Evolutionary conservation across 352 stramenopile species (phyloP), one percentile per base, ranked within the genome.

Genomic region (Globisporangium megalacanthum): DNA sequence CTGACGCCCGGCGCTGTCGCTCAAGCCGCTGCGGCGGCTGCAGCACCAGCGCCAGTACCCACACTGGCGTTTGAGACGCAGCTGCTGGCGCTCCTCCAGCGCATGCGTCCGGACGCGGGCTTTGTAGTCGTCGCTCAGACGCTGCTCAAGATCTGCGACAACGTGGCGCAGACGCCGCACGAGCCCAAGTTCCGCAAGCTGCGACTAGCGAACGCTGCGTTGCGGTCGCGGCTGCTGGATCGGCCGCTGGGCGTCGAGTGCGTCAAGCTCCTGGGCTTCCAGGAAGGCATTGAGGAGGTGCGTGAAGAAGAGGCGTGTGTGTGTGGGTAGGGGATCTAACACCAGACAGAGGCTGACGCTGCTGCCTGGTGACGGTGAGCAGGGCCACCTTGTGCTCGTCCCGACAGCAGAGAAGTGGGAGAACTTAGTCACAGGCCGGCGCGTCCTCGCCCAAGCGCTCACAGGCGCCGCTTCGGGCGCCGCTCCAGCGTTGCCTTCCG

Each of bases 101-200:
- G 85, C 11, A 88, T 94, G 74, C 68, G 63, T 15, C 13, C 62
- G 13, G 76, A 85, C 44, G 51, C 76, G 3, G 70, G 69, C 17
- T 89, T 76, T 53, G 53, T 67, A 15, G 70, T 64, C 20, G 76
- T 79, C 1, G 61, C 88, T 52, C 73, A 77, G 57, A 94, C 84
- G 48, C 60, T 94, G 54, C 79, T 85, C 44, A 91, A 90, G 59
- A 89, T 94, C 58, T 90, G 81, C 55, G 70, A 71, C n/a, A 94
- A 94, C 58, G 87, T 94, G 42, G 64, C 89, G 45, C 68, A 33
- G 52, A 65, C 92, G 53, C 84, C 84, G 39, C 80, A 64, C 5
- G 84, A 94, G 44, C 72, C 90, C 17, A 89, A 91, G 61, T 94
- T 88, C 69, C 72, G 82, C 15, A 89, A 86, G 60, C 65, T 94